phyloP scores from a whole-genome alignment of 192 early-diverging fungal genomes.

The Umbelopsis sp. region DNA sequence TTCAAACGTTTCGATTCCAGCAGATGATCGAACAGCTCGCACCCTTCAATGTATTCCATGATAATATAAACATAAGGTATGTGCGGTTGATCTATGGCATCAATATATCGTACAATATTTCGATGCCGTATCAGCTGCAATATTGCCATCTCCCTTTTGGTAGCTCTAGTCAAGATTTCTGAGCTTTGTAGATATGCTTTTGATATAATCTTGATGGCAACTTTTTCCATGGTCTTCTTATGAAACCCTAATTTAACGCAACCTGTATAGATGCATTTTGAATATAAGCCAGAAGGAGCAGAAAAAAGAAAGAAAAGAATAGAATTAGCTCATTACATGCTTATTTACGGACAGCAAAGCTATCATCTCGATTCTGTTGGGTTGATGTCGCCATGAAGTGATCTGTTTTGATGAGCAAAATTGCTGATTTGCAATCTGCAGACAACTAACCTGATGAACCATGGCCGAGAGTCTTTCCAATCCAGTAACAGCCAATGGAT shows the following conservation, averaged over 20 bases:
- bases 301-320: not conserved
- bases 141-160: conserved; percentile 37
- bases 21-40: conserved; percentile 34
- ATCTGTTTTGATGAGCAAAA: not conserved
- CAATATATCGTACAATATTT: conserved; percentile 27
- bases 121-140: conserved; percentile 35
- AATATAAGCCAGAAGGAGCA: not conserved
- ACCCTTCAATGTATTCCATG: conserved; percentile 40
- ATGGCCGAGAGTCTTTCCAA: conserved; percentile 68
- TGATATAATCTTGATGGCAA: conserved; percentile 41
- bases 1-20: conserved; percentile 41
- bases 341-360: not conserved
- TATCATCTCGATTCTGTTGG: not conserved
- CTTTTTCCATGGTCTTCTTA: conserved; percentile 36
- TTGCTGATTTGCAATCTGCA: not conserved
- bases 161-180: conserved; percentile 20
- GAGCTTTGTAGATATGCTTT: conserved; percentile 32
- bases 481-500: conserved; percentile 63
- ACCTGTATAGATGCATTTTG: conserved; percentile 20
- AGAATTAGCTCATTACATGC: not conserved
- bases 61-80: conserved; percentile 38
- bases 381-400: not conserved
- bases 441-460: conserved; percentile 58
- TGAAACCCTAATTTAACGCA: conserved; percentile 42
- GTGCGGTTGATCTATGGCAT: conserved; percentile 30